Evolutionary conservation across 129 eudicot genomes (phyloP), one percentile per base, ranked within the genome.

Genomic region (Deinandra increscens): DNA sequence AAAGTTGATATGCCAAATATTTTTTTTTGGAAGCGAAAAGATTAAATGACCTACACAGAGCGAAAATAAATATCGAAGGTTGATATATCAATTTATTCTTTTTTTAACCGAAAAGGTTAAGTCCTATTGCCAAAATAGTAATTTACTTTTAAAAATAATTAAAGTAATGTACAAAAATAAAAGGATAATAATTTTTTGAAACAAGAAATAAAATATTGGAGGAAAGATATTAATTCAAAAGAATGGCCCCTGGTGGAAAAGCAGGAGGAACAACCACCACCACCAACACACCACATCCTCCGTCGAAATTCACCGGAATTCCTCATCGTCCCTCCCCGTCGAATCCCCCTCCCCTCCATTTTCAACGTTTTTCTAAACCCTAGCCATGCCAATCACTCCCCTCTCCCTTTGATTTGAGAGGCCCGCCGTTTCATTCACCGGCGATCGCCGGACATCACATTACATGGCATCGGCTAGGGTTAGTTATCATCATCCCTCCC

Each of bases 381-480:
- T 80, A 85, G 79, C 83, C 75, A 70, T 61, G 82, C 68, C 72
- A 64, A 34, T 46, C 5, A 22, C 63, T 54, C 44, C 39, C 14
- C 14, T 53, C 33, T 53, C 61, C 8, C 0, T 20, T 43, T 70
- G 41, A 74, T 10, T 54, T 14, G 17, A 64, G 56, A 74, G 51
- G 53, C 17, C 63, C 76, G 14, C 13, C n/a, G 7, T 44, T 20
- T 42, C 46, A 48, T 75, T 67, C 79, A 14, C 67, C 74, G 71
- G 68, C 83, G 66, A 36, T 38, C 64, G 71, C 48, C 23, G 78
- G 14, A 46, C 70, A 39, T 42, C 55, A 29, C 67, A 82, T 81
- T 79, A 23, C 71, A 63, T 72, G 60, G 75, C 86, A 46, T 75
- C 86, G 84, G 65, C 72, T 79, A 79, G 85, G 81, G 82, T 75